Evolutionary conservation across 2,329 filamentous ascomycete genomes (phyloP).

Genomic region (Thelonectria blattea): DNA sequence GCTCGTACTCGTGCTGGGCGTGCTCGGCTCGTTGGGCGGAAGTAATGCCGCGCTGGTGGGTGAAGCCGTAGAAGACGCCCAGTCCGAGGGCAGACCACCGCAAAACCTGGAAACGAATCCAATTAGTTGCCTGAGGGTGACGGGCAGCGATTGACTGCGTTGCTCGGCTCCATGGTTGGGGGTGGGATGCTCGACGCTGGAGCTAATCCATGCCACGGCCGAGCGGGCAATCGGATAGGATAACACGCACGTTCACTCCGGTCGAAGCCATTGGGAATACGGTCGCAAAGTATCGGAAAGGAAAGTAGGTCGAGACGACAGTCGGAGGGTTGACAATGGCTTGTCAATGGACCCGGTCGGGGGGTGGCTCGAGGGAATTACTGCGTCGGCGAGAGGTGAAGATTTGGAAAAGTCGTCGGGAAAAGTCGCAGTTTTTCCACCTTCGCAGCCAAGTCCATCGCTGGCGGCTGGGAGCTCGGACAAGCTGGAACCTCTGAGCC

Average conservation of each 20-base stretch:
- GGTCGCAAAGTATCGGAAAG: conserved; percentile 48
- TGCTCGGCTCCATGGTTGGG: conserved; percentile 22
- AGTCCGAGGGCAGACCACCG: conserved; percentile 93
- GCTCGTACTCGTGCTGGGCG: conserved; percentile 82
- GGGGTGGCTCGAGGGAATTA: conserved; percentile 48
- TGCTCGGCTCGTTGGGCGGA: conserved; percentile 72
- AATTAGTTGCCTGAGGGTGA: conserved; percentile 38
- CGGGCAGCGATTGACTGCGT: conserved; percentile 23
- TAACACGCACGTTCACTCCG: conserved; percentile 69
- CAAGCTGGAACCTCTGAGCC: conserved; percentile 38
- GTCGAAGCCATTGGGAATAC: conserved; percentile 66
- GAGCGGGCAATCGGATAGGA: conserved; percentile 38
- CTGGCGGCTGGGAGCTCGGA: conserved; percentile 44
- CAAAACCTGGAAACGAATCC: conserved; percentile 72
- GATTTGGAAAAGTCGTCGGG: conserved; percentile 51
- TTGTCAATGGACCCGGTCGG: conserved; percentile 54
- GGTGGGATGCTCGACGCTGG: conserved; percentile 12
- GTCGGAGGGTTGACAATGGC: conserved; percentile 46
- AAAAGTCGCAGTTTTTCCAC: conserved; percentile 56
- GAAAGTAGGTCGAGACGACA: conserved; percentile 44
- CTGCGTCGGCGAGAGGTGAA: conserved; percentile 47
- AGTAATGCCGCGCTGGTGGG: conserved; percentile 85
- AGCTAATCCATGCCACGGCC: conserved; percentile 28
- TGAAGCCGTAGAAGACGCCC: conserved; percentile 94
- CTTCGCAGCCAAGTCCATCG: conserved; percentile 31